phyloP scores from a whole-genome alignment of 352 stramenopile genomes.

The Pythium sukuiense region DNA sequence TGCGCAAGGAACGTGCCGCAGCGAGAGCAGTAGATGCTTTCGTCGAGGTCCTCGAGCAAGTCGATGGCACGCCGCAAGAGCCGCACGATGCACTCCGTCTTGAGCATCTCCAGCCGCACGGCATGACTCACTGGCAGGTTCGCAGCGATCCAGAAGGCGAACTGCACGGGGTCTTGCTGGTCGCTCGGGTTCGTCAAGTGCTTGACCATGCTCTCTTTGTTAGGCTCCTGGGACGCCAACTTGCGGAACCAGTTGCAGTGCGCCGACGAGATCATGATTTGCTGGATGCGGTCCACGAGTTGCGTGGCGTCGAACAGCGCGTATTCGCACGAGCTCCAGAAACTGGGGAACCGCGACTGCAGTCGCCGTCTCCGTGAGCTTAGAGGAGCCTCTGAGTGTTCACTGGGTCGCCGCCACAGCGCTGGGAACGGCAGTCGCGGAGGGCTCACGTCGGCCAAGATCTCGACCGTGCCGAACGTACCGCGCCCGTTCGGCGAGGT shows the following conservation, averaged over 20 bases:
- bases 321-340: constrained; percentile 50
- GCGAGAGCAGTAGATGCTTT: constrained; percentile 64
- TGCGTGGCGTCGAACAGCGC: constrained; percentile 55
- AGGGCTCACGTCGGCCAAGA: constrained; percentile 49
- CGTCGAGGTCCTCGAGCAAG: constrained; percentile 56
- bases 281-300: constrained; percentile 66
- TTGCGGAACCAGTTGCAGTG: constrained; percentile 71
- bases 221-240: constrained; percentile 17
- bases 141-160: constrained; percentile 76
- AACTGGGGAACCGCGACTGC: constrained; percentile 39
- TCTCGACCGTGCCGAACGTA: constrained; percentile 54
- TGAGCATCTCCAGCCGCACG: constrained; percentile 58
- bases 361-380: not conserved
- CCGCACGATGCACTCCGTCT: constrained; percentile 57
- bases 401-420: constrained; percentile 5
- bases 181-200: constrained; percentile 35
- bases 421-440: constrained; percentile 40
- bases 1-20: constrained; percentile 64
- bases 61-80: constrained; percentile 59
- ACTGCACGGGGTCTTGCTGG: constrained; percentile 60
- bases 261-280: constrained; percentile 65
- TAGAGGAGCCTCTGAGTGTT: not conserved
- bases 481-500: constrained; percentile 20
- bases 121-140: constrained; percentile 66
- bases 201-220: constrained; percentile 21